Evolutionary conservation across 208 protist species (phyloP).

Genomic region (Trypanosomatidae sp.): DNA sequence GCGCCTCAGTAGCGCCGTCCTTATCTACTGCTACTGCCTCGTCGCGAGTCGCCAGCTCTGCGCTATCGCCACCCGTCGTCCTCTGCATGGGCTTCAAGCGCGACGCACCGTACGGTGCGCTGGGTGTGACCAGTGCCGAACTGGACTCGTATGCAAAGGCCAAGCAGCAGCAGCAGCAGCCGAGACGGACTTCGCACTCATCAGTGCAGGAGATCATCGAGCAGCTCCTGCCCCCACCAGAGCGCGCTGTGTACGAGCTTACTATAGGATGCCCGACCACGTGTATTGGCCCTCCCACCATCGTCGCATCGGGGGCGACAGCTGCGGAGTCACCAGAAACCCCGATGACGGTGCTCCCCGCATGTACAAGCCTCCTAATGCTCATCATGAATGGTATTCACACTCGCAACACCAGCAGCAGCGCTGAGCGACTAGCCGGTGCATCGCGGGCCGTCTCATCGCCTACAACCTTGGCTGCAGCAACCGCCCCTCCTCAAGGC

Average conservation of each 20-base stretch:
- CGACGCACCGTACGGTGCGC: constrained; percentile 13
- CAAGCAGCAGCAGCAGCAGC: not conserved
- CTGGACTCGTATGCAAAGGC: constrained; percentile 11
- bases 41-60: not conserved
- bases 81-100: constrained; percentile 13
- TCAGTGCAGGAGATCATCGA: constrained; percentile 9
- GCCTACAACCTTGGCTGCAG: not conserved
- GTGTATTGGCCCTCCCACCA: not conserved
- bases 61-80: constrained; percentile 4
- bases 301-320: not conserved
- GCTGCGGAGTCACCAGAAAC: not conserved
- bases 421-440: not conserved
- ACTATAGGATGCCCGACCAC: not conserved
- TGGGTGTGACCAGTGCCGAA: constrained; percentile 5
- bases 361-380: constrained; percentile 17
- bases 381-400: constrained; percentile 16
- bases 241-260: constrained; percentile 19
- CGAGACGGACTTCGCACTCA: not conserved
- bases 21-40: not conserved
- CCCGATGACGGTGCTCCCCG: not conserved
- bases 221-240: constrained; percentile 18
- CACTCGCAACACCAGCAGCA: not conserved
- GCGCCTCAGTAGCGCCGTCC: not conserved
- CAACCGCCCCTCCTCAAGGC: not conserved
- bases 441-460: not conserved